These are phyloP conservation scores for Cryptococcus jaspeensis DNA, from an alignment of 1,284 basidiomycete species.

Conservation along the genomic window DNA sequence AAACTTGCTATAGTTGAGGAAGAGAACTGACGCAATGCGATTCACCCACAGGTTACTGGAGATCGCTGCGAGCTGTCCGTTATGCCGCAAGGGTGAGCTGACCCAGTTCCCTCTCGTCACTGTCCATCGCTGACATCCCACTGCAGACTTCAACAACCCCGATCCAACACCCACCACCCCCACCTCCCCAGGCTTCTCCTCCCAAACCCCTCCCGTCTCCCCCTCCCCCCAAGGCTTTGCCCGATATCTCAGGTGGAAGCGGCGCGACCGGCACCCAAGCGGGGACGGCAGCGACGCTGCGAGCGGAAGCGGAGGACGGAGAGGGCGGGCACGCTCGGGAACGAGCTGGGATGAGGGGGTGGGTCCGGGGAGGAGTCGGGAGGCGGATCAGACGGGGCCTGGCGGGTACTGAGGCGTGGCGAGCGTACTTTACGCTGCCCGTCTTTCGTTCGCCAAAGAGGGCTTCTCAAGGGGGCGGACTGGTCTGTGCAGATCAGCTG, in stretches of 20 bases:
- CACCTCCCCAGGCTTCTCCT: slow-evolving; percentile 1
- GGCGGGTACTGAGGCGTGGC: slow-evolving; percentile 29
- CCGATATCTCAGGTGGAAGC: slow-evolving; percentile 48
- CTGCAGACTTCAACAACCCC: slow-evolving; percentile 45
- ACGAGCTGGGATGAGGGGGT: slow-evolving; percentile 13
- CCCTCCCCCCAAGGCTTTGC: slow-evolving; percentile 30
- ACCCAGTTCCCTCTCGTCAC: background rate
- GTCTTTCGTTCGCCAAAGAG: no score
- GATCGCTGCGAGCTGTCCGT: slow-evolving; percentile 83
- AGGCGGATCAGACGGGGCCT: slow-evolving; percentile 42
- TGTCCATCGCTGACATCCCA: background rate
- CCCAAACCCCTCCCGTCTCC: background rate
- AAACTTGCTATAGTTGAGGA: background rate
- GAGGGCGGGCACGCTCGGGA: background rate
- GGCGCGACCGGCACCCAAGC: slow-evolving; percentile 29
- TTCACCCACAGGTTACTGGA: slow-evolving; percentile 70
- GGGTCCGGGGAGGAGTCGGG: slow-evolving; percentile 27
- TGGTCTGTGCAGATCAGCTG: background rate
- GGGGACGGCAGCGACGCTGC: background rate
- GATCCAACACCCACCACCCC: slow-evolving; percentile 11
- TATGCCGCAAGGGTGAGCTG: slow-evolving; percentile 77
- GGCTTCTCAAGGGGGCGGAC: background rate
- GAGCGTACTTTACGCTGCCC: no score
- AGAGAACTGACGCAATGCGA: background rate
- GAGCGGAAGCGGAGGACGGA: slow-evolving; percentile 1